Percentiles rank a stretch among this genome's conserved stretches.
Evolutionary conservation across 1,284 basidiomycete genomes (phyloP).

Genomic region (Ustilago nuda): DNA sequence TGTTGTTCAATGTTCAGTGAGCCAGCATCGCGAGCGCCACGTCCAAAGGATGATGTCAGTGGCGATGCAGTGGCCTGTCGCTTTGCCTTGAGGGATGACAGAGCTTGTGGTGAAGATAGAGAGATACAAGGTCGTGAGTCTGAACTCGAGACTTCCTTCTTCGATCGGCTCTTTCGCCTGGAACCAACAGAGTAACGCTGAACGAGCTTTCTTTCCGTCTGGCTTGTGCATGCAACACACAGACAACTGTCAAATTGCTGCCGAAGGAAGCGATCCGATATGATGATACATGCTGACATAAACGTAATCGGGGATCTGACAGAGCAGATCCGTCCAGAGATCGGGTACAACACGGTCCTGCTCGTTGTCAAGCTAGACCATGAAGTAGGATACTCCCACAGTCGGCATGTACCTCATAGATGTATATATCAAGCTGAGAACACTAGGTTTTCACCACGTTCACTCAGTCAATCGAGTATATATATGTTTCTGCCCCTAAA

Average conservation of each 20-base stretch:
- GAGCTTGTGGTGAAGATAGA: not conserved
- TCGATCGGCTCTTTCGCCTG: not conserved
- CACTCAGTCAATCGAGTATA: too few relatives aligned
- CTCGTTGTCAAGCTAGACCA: too few relatives aligned
- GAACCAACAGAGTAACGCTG: not conserved
- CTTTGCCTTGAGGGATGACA: not conserved
- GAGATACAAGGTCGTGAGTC: not conserved
- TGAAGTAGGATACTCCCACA: too few relatives aligned
- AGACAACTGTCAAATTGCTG: not conserved
- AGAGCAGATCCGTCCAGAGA: too few relatives aligned
- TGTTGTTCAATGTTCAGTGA: not conserved
- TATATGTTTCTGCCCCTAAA: too few relatives aligned
- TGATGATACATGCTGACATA: too few relatives aligned
- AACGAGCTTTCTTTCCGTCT: not conserved
- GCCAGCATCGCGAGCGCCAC: not conserved
- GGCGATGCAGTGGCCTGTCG: not conserved
- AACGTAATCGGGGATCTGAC: too few relatives aligned
- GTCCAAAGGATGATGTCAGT: not conserved
- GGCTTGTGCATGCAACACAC: conserved; percentile 4
- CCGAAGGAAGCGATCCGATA: too few relatives aligned
- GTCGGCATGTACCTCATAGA: too few relatives aligned
- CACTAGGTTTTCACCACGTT: too few relatives aligned
- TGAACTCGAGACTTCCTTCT: not conserved
- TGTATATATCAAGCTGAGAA: too few relatives aligned
- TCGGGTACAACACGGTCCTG: too few relatives aligned